Conservation (phyloP, 2,329 filamentous ascomycete genomes). For the Pseudocercospora cruenta region DNA sequence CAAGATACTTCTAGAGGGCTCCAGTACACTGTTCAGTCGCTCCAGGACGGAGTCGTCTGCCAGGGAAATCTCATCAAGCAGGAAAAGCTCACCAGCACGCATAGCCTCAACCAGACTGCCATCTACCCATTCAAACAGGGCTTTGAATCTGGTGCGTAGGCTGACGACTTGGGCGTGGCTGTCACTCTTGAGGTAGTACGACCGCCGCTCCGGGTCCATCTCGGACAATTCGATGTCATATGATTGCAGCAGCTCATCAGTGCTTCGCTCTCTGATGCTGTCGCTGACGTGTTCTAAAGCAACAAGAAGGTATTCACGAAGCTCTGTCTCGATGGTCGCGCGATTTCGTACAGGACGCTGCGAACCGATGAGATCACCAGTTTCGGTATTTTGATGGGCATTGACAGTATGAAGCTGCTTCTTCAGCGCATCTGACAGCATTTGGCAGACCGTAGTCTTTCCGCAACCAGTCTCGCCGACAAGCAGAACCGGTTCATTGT, state of each 20-base stretch:
- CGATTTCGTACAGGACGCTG: slow-evolving; percentile 90
- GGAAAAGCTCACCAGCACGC: slow-evolving; percentile 84
- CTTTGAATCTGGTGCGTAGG: slow-evolving; percentile 69
- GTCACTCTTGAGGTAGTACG: slow-evolving; percentile 18
- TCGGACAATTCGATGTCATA: slow-evolving; percentile 57
- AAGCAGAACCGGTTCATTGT: slow-evolving; percentile 90
- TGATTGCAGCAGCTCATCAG: slow-evolving; percentile 61
- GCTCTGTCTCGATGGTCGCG: slow-evolving; percentile 67
- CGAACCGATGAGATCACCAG: slow-evolving; percentile 93
- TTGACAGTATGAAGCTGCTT: slow-evolving; percentile 88
- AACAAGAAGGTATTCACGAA: slow-evolving; percentile 66
- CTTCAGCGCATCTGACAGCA: slow-evolving; percentile 78
- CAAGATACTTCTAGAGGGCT: slow-evolving; percentile 81
- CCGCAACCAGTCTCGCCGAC: slow-evolving; percentile 97
- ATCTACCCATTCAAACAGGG: slow-evolving; percentile 95
- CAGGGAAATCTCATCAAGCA: slow-evolving; percentile 96
- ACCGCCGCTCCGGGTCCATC: slow-evolving; percentile 33
- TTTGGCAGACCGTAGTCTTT: slow-evolving; percentile 94
- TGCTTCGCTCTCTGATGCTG: slow-evolving; percentile 31
- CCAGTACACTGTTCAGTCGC: slow-evolving; percentile 92
- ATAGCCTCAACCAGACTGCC: slow-evolving; percentile 93
- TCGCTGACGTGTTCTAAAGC: no score
- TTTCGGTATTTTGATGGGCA: slow-evolving; percentile 97
- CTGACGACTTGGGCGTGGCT: slow-evolving; percentile 42
- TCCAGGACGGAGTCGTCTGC: slow-evolving; percentile 97